Conservation (phyloP, 2,329 filamentous ascomycete genomes). For the Exophiala sp. region DNA sequence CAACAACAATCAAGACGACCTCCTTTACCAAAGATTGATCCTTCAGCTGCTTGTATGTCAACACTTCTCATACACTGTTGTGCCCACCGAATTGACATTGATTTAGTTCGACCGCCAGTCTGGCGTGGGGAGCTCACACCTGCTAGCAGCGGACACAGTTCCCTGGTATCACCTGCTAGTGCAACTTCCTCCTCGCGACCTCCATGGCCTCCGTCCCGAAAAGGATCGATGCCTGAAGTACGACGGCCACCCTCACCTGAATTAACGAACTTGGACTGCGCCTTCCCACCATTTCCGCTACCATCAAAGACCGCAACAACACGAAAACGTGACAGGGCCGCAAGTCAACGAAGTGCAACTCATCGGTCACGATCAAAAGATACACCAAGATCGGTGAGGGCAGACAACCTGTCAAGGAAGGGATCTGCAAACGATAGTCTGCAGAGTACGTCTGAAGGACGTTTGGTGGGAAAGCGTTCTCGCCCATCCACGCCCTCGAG, state of each 20-base stretch:
- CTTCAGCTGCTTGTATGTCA: conserved; percentile 19
- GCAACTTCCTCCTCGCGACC: conserved; percentile 48
- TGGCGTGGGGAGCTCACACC: conserved; percentile 55
- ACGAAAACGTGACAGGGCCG: conserved; percentile 14
- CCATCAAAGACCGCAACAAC: conserved; percentile 31
- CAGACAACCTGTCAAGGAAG: conserved; percentile 14
- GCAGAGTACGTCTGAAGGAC: neutral
- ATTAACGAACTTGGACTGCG: conserved; percentile 48
- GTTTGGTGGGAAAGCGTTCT: conserved; percentile 4
- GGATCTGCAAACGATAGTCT: conserved; percentile 12
- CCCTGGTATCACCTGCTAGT: conserved; percentile 62
- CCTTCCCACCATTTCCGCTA: conserved; percentile 54
- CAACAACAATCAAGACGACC: conserved; percentile 13
- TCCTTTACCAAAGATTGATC: conserved; percentile 21
- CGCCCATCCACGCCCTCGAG: conserved; percentile 14
- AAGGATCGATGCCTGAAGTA: conserved; percentile 39
- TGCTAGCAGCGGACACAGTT: conserved; percentile 58
- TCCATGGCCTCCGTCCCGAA: conserved; percentile 38
- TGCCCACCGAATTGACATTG: neutral
- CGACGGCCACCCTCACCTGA: conserved; percentile 45
- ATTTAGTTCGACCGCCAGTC: conserved; percentile 6
- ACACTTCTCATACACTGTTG: neutral
- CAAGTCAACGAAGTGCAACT: conserved; percentile 12
- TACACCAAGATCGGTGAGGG: conserved; percentile 1
- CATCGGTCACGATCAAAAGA: conserved; percentile 26